Base-by-base conservation (phyloP, 305 asterid genomes). In the Solanum hybrid region DNA sequence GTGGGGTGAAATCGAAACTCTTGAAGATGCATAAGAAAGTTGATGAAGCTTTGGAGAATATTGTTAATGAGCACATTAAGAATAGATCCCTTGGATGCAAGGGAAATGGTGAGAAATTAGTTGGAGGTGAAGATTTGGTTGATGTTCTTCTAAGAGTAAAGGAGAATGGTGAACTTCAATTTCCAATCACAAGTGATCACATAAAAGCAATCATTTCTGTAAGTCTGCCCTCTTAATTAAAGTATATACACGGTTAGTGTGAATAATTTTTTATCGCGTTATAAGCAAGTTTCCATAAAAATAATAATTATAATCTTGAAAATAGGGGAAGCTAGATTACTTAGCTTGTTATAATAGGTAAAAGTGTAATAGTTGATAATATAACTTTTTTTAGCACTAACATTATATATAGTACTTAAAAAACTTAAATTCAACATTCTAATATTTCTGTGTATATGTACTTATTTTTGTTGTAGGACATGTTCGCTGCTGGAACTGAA, bases 151-250 rank as follows among this genome's bases (percentile, higher is more conserved):
- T n/a, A n/a, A n/a, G n/a, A n/a, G n/a, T n/a, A n/a, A 38, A 86
- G 75, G 36, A 91, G 42, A 82, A 36, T 9, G 81, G 5, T 8
- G 72, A 81, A 35, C 32, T 86, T 24, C 85, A 87, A 69, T 45
- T 90, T 64, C 89, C 91, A 13, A 34, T 91, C 79, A 90, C 92
- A 86, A 87, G 42, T 32, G 86, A 88, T 60, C 88, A 88, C 80
- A 88, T 91, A 86, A 91, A 91, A 78, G 93, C 92, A 37, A 17
- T 88, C 9, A 88, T 89, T n/a, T 69, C 81, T 64, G 93, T 91
- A 79, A 85, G 90, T 69, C 37, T 13, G 19, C n/a, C 22, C 4
- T 22, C 34, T 79, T 37, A 78, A n/a, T 22, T 75, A 75, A 6
- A n/a, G 34, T 31, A 31, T 38, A 37, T 8, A 36, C 10, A 37